Percentiles rank a stretch among this genome's conserved stretches.
phyloP scores from a whole-genome alignment of 2,329 filamentous ascomycete species.

The Aspergillus ochraceus region DNA sequence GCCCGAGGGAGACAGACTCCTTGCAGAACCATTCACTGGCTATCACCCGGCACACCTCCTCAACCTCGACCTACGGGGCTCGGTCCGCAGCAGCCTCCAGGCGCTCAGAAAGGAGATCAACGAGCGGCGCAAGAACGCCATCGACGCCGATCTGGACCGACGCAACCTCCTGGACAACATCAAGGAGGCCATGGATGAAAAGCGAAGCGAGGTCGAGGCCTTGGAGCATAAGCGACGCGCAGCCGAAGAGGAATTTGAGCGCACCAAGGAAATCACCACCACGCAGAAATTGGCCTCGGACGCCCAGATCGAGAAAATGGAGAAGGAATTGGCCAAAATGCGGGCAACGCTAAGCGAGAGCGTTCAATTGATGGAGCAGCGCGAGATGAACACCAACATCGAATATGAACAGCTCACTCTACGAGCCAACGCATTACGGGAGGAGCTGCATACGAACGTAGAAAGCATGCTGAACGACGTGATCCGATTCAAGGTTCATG shows the following conservation, averaged over 20 bases:
- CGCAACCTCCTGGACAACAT: constrained; percentile 91
- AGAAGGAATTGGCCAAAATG: constrained; percentile 96
- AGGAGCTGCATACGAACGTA: constrained; percentile 96
- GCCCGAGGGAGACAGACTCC: constrained; percentile 69
- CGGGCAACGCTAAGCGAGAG: constrained; percentile 78
- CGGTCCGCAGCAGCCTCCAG: constrained; percentile 76
- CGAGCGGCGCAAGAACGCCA: constrained; percentile 76
- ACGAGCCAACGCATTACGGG: constrained; percentile 77
- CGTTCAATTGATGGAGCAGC: constrained; percentile 87
- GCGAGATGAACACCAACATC: constrained; percentile 94
- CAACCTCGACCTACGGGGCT: constrained; percentile 82
- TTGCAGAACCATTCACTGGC: constrained; percentile 78
- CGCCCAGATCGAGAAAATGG: constrained; percentile 96
- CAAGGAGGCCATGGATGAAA: constrained; percentile 96
- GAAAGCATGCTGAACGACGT: constrained; percentile 95
- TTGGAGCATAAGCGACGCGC: constrained; percentile 84
- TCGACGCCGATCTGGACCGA: constrained; percentile 92
- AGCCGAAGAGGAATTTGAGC: constrained; percentile 91
- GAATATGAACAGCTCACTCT: constrained; percentile 94
- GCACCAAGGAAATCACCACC: constrained; percentile 82
- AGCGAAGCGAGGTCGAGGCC: constrained; percentile 86
- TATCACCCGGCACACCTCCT: constrained; percentile 88
- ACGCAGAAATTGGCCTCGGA: constrained; percentile 87
- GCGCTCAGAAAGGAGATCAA: constrained; percentile 84
- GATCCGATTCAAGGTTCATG: constrained; percentile 97